These are phyloP conservation scores for Tetraselmis chui DNA, from an alignment of 139 green algal species.

Conservation along the genomic window DNA sequence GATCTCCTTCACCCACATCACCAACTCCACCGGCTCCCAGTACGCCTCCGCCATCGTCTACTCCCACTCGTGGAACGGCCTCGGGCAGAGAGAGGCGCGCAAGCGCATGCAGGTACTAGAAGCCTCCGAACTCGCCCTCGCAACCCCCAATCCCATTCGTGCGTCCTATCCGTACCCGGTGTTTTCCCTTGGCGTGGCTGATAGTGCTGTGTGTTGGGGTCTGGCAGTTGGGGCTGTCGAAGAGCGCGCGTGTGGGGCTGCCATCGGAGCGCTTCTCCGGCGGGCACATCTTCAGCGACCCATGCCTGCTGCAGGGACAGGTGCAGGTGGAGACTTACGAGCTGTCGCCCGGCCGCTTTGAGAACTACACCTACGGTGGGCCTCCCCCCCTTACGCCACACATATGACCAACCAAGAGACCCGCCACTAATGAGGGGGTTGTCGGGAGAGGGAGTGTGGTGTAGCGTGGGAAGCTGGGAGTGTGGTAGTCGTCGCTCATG, in stretches of 20 bases:
- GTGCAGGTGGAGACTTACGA: neutral
- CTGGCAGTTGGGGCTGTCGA: neutral
- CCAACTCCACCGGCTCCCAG: neutral
- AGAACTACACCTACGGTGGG: neutral
- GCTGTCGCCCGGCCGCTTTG: neutral
- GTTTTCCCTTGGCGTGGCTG: too few species aligned
- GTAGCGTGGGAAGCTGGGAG: too few species aligned
- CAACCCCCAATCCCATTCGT: neutral
- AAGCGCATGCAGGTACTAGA: neutral
- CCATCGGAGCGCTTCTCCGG: neutral
- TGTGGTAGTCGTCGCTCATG: too few species aligned
- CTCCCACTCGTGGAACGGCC: constrained; percentile 6
- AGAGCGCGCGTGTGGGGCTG: neutral
- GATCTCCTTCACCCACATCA: neutral
- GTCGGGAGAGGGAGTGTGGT: too few species aligned
- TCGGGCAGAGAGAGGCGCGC: neutral
- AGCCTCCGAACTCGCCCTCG: too few species aligned
- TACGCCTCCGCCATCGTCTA: constrained; percentile 6
- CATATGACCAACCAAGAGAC: too few species aligned
- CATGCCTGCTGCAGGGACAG: neutral
- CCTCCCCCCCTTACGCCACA: neutral
- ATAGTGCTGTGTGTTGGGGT: too few species aligned
- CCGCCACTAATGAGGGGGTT: too few species aligned
- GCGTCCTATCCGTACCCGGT: too few species aligned
- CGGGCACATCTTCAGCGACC: neutral